Percentiles rank a stretch among this genome's conserved stretches.
These are phyloP conservation scores for Carex arenaria DNA, from an alignment of 202 grass and related monocot genomes.

Conservation along the genomic window DNA sequence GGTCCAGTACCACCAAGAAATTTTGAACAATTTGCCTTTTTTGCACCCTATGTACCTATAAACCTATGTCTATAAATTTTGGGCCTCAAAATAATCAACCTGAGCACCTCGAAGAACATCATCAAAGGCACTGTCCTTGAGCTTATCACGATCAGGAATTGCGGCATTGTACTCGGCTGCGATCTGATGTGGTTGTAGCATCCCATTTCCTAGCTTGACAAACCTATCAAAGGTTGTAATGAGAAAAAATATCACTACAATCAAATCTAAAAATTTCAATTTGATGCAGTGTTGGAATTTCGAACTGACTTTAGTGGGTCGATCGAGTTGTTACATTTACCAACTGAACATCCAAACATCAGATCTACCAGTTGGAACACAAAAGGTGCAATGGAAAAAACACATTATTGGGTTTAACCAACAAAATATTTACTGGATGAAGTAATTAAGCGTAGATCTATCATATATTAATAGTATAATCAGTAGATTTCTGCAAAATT, in stretches of 20 bases:
- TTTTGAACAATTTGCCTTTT: background rate
- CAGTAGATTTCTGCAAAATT: background rate
- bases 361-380: background rate
- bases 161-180: slow-evolving; percentile 68
- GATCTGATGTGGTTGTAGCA: slow-evolving; percentile 93
- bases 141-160: slow-evolving; percentile 74
- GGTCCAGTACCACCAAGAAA: background rate
- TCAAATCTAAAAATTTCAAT: background rate
- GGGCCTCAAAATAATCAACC: slow-evolving; percentile 29
- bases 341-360: background rate
- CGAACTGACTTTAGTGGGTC: background rate
- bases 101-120: slow-evolving; percentile 87
- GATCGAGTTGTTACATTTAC: background rate
- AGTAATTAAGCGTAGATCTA: background rate
- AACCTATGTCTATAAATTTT: background rate
- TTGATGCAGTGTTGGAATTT: background rate
- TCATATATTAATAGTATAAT: background rate
- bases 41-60: background rate
- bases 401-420: background rate
- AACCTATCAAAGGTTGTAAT: slow-evolving; percentile 38
- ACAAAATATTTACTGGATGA: background rate
- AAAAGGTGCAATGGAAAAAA: background rate
- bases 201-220: slow-evolving; percentile 83
- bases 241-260: background rate
- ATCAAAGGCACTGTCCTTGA: slow-evolving; percentile 93